These are phyloP conservation scores for Mortierella sp. DNA, from an alignment of 371 early-diverging fungal species.

Conservation along the genomic window DNA sequence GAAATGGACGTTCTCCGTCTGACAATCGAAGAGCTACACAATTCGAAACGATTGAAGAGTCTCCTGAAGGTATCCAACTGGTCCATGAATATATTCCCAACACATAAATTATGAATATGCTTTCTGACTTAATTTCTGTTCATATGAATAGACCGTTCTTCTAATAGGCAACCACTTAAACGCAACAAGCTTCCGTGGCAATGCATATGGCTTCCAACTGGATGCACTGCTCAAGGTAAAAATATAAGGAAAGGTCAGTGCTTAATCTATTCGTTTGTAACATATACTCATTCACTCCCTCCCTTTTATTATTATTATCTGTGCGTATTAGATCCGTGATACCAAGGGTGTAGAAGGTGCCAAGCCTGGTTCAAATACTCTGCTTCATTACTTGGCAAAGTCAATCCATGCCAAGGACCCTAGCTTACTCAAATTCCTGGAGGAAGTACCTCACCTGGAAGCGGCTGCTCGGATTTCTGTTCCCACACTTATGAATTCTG, in stretches of 20 bases:
- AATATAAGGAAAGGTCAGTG: not conserved
- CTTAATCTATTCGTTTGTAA: not conserved
- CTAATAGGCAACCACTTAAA: conserved; percentile 89
- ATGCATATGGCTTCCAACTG: conserved; percentile 84
- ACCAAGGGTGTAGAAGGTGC: conserved; percentile 73
- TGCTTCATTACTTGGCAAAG: conserved; percentile 82
- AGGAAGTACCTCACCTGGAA: conserved; percentile 79
- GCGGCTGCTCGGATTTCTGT: conserved; percentile 79
- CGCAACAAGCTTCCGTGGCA: conserved; percentile 82
- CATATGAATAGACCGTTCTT: conserved; percentile 66
- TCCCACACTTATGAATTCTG: conserved; percentile 68
- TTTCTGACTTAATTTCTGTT: not conserved
- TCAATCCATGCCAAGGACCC: conserved; percentile 71
- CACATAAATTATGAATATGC: not conserved
- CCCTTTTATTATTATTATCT: not conserved
- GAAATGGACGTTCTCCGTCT: conserved; percentile 62
- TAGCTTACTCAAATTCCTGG: conserved; percentile 69
- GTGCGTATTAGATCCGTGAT: conserved; percentile 69
- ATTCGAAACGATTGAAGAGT: conserved; percentile 63
- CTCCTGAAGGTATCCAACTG: conserved; percentile 66
- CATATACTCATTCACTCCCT: not conserved
- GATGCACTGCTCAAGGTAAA: conserved; percentile 75
- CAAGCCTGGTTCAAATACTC: conserved; percentile 69
- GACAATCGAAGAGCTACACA: conserved; percentile 61
- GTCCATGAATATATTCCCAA: not conserved